phyloP scores from a whole-genome alignment of 2,329 filamentous ascomycete genomes.

The Knufia fluminis region DNA sequence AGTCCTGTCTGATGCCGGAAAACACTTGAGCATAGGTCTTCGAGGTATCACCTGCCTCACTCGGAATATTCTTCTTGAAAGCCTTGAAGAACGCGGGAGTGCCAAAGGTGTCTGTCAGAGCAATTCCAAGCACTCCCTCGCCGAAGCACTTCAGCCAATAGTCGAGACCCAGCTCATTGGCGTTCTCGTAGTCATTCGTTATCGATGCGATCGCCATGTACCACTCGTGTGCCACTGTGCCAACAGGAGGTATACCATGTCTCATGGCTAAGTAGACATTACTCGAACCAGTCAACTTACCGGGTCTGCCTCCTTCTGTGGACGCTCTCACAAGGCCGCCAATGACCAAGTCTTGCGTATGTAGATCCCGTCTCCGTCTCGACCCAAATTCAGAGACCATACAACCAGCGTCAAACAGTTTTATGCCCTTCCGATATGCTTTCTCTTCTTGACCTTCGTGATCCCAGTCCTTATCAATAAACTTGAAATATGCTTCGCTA shows the following conservation, averaged over 20 bases:
- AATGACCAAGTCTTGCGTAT: conserved; percentile 88
- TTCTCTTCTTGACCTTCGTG: conserved; percentile 79
- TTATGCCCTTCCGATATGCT: conserved; percentile 70
- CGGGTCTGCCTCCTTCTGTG: conserved; percentile 56
- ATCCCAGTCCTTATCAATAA: conserved; percentile 87
- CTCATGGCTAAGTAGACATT: conserved; percentile 97
- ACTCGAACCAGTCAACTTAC: conserved; percentile 75
- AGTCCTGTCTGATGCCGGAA: conserved; percentile 79
- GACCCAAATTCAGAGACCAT: conserved; percentile 91
- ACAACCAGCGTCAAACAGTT: conserved; percentile 72
- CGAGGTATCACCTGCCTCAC: conserved; percentile 31
- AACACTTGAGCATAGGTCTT: conserved; percentile 74
- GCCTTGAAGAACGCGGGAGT: conserved; percentile 79
- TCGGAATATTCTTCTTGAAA: conserved; percentile 61
- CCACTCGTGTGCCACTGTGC: conserved; percentile 95
- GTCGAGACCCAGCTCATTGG: conserved; percentile 72
- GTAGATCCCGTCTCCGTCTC: conserved; percentile 79
- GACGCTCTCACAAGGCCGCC: conserved; percentile 72
- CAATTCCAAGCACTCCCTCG: conserved; percentile 71
- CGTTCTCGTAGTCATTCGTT: conserved; percentile 70
- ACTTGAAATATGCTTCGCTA: conserved; percentile 95
- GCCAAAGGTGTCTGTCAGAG: conserved; percentile 92
- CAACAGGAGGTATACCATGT: conserved; percentile 72
- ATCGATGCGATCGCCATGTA: conserved; percentile 98
- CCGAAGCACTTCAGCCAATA: conserved; percentile 93